phyloP scores from a whole-genome alignment of 2,329 filamentous ascomycete species.

The Curvularia lunata region DNA sequence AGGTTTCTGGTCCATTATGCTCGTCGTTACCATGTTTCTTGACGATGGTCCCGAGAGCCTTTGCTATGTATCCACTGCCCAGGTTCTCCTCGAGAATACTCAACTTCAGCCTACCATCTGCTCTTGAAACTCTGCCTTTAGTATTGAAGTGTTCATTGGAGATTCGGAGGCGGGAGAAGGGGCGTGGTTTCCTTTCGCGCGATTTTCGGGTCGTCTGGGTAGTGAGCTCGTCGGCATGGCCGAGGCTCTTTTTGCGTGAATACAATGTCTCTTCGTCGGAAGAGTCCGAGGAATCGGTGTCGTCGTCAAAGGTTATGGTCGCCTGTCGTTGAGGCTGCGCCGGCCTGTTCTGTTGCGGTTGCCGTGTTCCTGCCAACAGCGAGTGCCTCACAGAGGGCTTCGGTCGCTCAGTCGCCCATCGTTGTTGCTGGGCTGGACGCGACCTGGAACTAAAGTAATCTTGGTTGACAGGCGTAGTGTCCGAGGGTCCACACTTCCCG shows the following conservation, averaged over 20 bases:
- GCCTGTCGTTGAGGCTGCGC: conserved; percentile 25
- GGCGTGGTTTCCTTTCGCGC: conserved; percentile 22
- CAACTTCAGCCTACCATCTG: conserved; percentile 74
- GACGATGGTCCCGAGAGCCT: conserved; percentile 71
- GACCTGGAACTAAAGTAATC: conserved; percentile 10
- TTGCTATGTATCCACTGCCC: conserved; percentile 74
- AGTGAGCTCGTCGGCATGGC: conserved; percentile 19
- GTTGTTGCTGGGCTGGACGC: conserved; percentile 33
- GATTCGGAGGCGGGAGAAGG: conserved; percentile 64
- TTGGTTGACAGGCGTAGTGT: neutral
- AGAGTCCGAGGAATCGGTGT: conserved; percentile 30
- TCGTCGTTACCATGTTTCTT: conserved; percentile 60
- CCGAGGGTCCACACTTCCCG: neutral
- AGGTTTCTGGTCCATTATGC: conserved; percentile 38
- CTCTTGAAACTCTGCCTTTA: conserved; percentile 68
- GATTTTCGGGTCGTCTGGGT: conserved; percentile 15
- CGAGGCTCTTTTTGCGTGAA: conserved; percentile 26
- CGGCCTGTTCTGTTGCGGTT: conserved; percentile 17
- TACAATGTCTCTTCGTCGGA: conserved; percentile 34
- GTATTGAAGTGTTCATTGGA: conserved; percentile 70
- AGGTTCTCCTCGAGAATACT: conserved; percentile 70
- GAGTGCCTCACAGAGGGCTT: conserved; percentile 31
- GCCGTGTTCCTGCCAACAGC: conserved; percentile 29
- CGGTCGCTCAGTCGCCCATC: conserved; percentile 42
- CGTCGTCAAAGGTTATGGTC: conserved; percentile 43